Percentiles rank a stretch among this genome's conserved stretches.
Evolutionary conservation across 768 basidiomycete genomes (phyloP).

Genomic region (Pisolithus sp.): DNA sequence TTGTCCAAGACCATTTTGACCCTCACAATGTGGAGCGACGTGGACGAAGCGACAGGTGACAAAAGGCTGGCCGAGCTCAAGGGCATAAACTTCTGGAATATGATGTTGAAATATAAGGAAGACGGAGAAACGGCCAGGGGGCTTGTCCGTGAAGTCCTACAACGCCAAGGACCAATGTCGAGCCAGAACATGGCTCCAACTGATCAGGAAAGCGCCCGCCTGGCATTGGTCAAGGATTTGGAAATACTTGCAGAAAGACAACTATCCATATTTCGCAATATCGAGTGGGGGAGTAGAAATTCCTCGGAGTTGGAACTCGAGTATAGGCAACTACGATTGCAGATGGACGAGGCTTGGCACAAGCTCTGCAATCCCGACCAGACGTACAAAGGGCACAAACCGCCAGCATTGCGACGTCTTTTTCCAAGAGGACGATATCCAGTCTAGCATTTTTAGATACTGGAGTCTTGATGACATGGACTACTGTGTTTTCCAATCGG

Average conservation of each 20-base stretch:
- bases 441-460: no score
- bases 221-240: background rate
- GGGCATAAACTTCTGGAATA: background rate
- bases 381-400: background rate
- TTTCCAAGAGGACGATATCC: background rate
- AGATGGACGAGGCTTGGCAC: background rate
- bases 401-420: background rate
- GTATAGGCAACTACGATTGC: background rate
- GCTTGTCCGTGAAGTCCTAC: background rate
- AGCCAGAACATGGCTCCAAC: background rate
- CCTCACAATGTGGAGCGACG: conserved; percentile 27
- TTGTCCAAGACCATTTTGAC: conserved; percentile 22
- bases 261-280: background rate
- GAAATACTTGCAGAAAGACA: background rate
- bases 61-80: background rate
- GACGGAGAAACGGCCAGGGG: background rate
- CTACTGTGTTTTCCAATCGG: background rate
- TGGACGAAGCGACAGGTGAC: background rate
- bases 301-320: background rate
- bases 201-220: background rate
- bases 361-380: background rate
- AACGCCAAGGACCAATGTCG: background rate
- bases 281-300: background rate
- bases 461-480: background rate
- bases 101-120: background rate